These are phyloP conservation scores for Ambrosia trifida DNA, from an alignment of 129 eudicot species.

Conservation along the genomic window DNA sequence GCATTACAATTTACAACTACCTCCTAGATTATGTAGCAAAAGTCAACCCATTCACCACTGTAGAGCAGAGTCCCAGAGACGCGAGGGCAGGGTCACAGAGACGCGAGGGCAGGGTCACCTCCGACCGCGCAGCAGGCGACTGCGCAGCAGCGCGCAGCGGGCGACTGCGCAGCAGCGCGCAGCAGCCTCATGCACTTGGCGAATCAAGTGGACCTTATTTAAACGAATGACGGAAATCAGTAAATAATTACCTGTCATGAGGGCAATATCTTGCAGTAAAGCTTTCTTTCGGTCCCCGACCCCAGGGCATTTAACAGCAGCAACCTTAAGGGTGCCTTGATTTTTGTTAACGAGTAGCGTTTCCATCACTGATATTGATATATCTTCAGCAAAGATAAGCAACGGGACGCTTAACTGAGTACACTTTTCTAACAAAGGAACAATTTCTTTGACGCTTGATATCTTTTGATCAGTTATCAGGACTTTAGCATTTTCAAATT, in stretches of 20 bases:
- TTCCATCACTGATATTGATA: constrained; percentile 62
- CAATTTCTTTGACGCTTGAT: constrained; percentile 61
- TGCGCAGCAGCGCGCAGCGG: no score
- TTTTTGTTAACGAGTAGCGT: constrained; percentile 63
- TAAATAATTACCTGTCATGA: constrained; percentile 68
- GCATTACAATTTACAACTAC: no score
- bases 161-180: no score
- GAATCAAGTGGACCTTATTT: no score
- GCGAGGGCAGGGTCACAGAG: no score
- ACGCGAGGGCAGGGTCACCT: no score
- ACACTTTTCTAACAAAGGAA: constrained; percentile 79
- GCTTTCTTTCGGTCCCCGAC: constrained; percentile 67
- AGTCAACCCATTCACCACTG: no score
- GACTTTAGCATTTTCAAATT: constrained; percentile 76
- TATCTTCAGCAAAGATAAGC: constrained; percentile 83
- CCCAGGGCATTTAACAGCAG: constrained; percentile 90
- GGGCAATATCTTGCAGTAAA: constrained; percentile 80
- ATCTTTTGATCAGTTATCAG: constrained; percentile 89
- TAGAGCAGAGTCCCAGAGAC: no score
- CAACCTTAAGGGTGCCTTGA: constrained; percentile 65
- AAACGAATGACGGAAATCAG: no score
- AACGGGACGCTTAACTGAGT: constrained; percentile 84
- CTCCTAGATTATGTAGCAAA: no score
- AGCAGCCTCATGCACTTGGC: no score
- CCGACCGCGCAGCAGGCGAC: no score